These are phyloP conservation scores for Thymus mandschuricus DNA, from an alignment of 257 asterid species.

Conservation along the genomic window DNA sequence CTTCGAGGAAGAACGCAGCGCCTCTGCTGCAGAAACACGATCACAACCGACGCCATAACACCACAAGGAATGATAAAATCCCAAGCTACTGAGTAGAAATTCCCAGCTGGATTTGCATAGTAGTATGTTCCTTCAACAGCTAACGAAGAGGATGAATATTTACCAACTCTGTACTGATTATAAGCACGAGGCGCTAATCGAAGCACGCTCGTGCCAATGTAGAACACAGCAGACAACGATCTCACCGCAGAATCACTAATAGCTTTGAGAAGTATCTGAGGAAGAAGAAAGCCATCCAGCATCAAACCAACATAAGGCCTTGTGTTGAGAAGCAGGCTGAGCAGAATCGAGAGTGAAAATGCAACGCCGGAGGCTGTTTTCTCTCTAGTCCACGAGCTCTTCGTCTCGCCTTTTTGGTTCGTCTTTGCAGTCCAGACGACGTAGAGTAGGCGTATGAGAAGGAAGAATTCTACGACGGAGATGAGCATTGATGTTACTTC, in stretches of 20 bases:
- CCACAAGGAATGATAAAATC: slow-evolving; percentile 59
- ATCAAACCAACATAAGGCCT: slow-evolving; percentile 56
- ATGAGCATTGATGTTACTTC: slow-evolving; percentile 53
- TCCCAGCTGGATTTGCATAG: slow-evolving; percentile 53
- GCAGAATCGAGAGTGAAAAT: slow-evolving; percentile 37
- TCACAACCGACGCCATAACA: slow-evolving; percentile 1
- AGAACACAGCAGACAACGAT: slow-evolving; percentile 45
- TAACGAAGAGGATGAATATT: slow-evolving; percentile 1
- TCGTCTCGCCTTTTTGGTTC: neutral
- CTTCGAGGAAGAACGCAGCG: neutral
- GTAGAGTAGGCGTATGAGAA: slow-evolving; percentile 50
- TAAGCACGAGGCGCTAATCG: slow-evolving; percentile 66
- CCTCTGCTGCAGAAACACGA: slow-evolving; percentile 1
- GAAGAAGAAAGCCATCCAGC: slow-evolving; percentile 67
- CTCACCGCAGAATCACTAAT: slow-evolving; percentile 43
- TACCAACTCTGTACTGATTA: slow-evolving; percentile 54
- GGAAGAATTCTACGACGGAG: slow-evolving; percentile 54
- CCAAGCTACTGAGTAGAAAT: slow-evolving; percentile 68
- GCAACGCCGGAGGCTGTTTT: slow-evolving; percentile 32
- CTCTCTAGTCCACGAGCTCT: slow-evolving; percentile 37
- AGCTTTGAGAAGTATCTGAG: slow-evolving; percentile 58
- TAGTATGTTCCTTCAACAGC: slow-evolving; percentile 43
- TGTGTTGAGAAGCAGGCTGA: slow-evolving; percentile 39
- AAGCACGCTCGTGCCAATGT: slow-evolving; percentile 51
- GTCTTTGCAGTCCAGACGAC: slow-evolving; percentile 56